phyloP scores from a whole-genome alignment of 169 alveolate species.

The Plasmodium yoelii region DNA sequence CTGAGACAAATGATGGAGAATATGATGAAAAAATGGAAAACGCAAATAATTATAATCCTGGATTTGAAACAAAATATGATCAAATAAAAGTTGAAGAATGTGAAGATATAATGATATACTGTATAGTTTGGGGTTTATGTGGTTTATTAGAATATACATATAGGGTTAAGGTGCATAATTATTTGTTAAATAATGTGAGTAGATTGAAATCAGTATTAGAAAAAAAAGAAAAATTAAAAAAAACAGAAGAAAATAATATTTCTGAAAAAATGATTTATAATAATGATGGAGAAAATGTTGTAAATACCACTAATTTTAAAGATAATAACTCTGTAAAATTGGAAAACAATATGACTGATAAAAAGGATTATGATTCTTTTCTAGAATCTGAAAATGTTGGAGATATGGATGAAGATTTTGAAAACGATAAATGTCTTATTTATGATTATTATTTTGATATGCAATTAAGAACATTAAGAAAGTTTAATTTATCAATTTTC shows the following conservation, averaged over 20 bases:
- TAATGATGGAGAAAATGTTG: constrained; percentile 1
- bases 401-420: constrained; percentile 89
- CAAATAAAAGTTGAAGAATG: constrained; percentile 70
- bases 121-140: constrained; percentile 74
- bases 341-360: constrained; percentile 77
- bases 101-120: constrained; percentile 71
- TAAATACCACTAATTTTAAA: not conserved
- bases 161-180: constrained; percentile 67
- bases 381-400: constrained; percentile 84
- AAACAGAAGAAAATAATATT: not conserved
- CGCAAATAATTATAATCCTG: constrained; percentile 4
- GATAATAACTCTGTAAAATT: not conserved
- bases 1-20: constrained; percentile 3
- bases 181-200: constrained; percentile 50
- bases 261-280: not conserved
- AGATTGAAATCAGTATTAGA: constrained; percentile 8
- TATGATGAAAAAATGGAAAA: constrained; percentile 44
- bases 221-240: constrained; percentile 1
- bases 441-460: constrained; percentile 78
- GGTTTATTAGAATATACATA: constrained; percentile 54
- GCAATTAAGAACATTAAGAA: constrained; percentile 83
- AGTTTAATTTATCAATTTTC: constrained; percentile 92
- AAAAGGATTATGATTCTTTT: no score
- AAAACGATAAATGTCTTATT: constrained; percentile 76
- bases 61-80: constrained; percentile 42